phyloP scores from a whole-genome alignment of 2,329 filamentous ascomycete species.

The Xylaria sp. region DNA sequence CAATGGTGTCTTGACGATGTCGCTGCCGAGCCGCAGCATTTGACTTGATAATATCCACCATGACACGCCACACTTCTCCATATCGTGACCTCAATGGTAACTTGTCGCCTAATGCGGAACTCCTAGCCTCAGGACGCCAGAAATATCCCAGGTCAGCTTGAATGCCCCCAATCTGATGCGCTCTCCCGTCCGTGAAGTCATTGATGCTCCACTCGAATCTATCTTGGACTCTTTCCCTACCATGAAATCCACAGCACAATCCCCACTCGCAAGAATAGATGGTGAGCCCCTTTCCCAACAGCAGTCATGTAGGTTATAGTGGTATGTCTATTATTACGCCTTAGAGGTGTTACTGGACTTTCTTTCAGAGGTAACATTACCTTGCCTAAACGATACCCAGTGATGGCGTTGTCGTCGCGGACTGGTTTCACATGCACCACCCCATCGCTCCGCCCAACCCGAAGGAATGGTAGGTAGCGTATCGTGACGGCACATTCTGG shows the following conservation, averaged over 20 bases:
- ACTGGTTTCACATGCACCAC: slow-evolving; percentile 31
- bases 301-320: not conserved
- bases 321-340: not conserved
- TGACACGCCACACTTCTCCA: no score
- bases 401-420: slow-evolving; percentile 31
- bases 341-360: not conserved
- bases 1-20: slow-evolving; percentile 7
- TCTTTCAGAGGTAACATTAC: slow-evolving; percentile 18
- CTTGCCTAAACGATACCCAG: slow-evolving; percentile 25
- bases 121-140: slow-evolving; percentile 26
- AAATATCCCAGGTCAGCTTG: slow-evolving; percentile 21
- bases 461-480: slow-evolving; percentile 30
- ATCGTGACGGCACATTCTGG: slow-evolving; percentile 5
- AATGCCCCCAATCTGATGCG: slow-evolving; percentile 12
- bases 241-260: slow-evolving; percentile 25
- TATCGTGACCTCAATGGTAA: slow-evolving; percentile 5
- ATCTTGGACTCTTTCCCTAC: slow-evolving; percentile 20
- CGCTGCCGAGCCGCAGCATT: not conserved
- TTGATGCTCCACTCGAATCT: slow-evolving; percentile 21
- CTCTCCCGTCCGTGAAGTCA: slow-evolving; percentile 28
- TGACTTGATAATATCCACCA: not conserved
- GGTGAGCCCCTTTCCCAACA: slow-evolving; percentile 21
- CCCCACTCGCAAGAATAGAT: slow-evolving; percentile 28
- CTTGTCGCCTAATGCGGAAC: slow-evolving; percentile 13
- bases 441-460: slow-evolving; percentile 29